Base-by-base conservation (phyloP, 2,329 filamentous ascomycete species). In the Neurospora sp. region DNA sequence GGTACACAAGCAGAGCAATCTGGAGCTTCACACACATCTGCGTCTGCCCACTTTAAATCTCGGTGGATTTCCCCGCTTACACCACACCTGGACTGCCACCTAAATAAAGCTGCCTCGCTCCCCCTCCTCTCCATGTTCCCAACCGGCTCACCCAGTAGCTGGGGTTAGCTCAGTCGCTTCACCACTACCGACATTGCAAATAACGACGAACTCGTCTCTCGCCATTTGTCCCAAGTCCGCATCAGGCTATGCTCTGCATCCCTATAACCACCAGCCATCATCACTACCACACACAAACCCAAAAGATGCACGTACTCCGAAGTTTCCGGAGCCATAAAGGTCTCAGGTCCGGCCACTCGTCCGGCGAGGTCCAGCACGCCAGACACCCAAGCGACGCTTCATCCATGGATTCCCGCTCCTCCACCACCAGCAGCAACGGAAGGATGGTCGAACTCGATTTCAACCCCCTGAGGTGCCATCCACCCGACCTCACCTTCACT, bases 401-500 rank as follows among this genome's bases (percentile, higher is more conserved):
- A 73, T 73, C 73, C 68, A 52, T 66, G 38, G 28, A 71, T 17
- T 69, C 69, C 66, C 72, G 73, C 38, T 73, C 74, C 13, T 75
- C 75, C 3, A 74, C 72, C n/a, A 69, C 68, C 68, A 70, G 73
- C 67, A 68, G 70, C 40, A 69, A 73, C 69, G 74, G 75, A 38
- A 67, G 72, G 42, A 75, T 75, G 1, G 72, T 77, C 68, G 77
- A 78, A 69, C 79, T 76, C 76, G 77, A 78, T 69, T 79, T 76
- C 76, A 76, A 79, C 68, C 77, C 78, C 10, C 75, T 80, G 40
- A 76, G 78, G n/a, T 74, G 78, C 66, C 78, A 80, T 73, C 78
- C 52, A 4, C 23, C 28, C 8, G 52, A 62, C 52, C 28, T 33
- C 78, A 2, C 68, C 77, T n/a, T 70, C 73, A 38, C 71, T 73